Conservation (phyloP, 345 rosid genomes). For the Eucalyptus cloeziana region DNA sequence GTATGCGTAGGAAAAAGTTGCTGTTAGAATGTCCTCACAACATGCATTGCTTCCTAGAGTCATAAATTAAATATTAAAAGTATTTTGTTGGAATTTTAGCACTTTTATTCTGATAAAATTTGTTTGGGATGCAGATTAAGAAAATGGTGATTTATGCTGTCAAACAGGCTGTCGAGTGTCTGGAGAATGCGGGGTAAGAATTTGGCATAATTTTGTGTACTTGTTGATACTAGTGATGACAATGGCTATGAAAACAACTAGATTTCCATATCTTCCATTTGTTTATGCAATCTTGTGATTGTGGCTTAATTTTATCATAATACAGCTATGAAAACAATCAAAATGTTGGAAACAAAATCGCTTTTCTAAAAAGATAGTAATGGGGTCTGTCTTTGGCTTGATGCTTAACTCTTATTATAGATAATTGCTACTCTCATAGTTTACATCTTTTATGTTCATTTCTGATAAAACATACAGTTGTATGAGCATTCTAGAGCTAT, state of each 20-base stretch:
- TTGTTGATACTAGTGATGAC: neutral
- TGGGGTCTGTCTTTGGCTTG: neutral
- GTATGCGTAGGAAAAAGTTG: neutral
- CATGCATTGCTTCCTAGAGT: neutral
- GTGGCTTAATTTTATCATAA: neutral
- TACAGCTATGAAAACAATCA: neutral
- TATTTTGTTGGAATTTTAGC: neutral
- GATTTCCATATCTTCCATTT: neutral
- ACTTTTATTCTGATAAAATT: neutral
- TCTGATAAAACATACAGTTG: neutral
- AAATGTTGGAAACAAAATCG: neutral
- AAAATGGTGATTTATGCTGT: slow-evolving; percentile 40
- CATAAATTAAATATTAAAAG: neutral
- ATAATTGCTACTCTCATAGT: neutral
- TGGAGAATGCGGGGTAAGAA: neutral
- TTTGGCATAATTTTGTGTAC: neutral
- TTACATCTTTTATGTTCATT: neutral
- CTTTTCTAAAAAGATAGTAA: neutral
- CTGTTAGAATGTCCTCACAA: neutral
- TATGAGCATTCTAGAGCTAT: neutral
- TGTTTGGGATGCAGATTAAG: slow-evolving; percentile 25
- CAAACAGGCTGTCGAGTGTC: slow-evolving; percentile 4
- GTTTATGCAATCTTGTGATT: neutral
- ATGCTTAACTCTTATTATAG: neutral
- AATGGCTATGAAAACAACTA: neutral